Base-by-base conservation (phyloP, 2,329 filamentous ascomycete species). In the Aureobasidium sp. region DNA sequence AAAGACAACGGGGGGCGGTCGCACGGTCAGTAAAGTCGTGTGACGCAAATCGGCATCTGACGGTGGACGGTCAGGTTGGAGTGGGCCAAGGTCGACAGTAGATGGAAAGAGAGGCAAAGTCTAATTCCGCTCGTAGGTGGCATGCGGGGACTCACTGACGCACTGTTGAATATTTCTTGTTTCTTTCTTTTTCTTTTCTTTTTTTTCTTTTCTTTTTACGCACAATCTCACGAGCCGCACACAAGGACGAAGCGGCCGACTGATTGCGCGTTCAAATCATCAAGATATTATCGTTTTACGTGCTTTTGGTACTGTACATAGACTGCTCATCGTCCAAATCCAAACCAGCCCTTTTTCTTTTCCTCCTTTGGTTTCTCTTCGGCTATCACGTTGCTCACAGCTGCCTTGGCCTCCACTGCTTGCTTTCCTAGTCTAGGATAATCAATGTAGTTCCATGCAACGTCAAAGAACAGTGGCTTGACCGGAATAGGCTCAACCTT, bases 391-490 rank as follows among this genome's bases (percentile, higher is more conserved):
- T 59, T 61, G 56, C 59, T 60, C 34, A 60, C 58, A 11, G 58
- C 50, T 39, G 49, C 56, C 42, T 58, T 56, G 47, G 60, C 59
- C 56, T 62, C 60, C 21, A 56, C 59, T 5, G 57, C 59, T 52
- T 60, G 63, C 55, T 55, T 69, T 61, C 69, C 60, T 61, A 81
- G 81, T 29, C 83, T 83, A 0, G 90, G 90, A 65, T 98, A 98
- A 44, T 89, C 83, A 57, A 98, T 90, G 67, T 96, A 97, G 67
- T 97, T 97, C 87, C 89, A 98, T 8, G 93, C 93, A 6, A 95
- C 85, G 65, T 98, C 93, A 55, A 97, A 81, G 76, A 97, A 97
- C 29, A 97, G 77, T 24, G 93, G 93, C 74, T 98, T 98, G 49
- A 95, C 85, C 0, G 93, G 90, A 34, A 97, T 82, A 1, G 86